A percentile compares a stretch with the other conserved stretches of the same genome.
Evolutionary conservation across 2,329 filamentous ascomycete genomes (phyloP).

Genomic region (Hypoxylon sp.): DNA sequence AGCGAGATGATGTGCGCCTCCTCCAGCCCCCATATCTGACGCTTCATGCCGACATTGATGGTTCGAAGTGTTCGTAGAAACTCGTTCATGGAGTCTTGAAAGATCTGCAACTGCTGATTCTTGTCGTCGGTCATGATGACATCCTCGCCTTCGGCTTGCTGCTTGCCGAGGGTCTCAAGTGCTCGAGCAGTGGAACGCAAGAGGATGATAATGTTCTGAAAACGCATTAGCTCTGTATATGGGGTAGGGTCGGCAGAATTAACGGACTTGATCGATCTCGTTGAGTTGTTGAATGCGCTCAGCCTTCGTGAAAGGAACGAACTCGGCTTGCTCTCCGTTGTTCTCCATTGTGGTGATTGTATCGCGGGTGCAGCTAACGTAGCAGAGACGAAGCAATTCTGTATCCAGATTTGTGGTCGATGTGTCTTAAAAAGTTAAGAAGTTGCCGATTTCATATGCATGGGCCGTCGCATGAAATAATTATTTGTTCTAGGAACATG

Average conservation of each 20-base stretch:
- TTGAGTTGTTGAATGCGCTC: conserved; percentile 86
- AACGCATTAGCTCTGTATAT: conserved; percentile 47
- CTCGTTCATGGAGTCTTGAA: conserved; percentile 70
- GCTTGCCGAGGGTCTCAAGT: conserved; percentile 72
- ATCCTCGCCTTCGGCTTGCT: conserved; percentile 50
- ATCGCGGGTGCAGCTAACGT: background rate
- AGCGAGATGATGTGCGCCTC: conserved; percentile 80
- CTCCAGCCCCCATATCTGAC: conserved; percentile 83
- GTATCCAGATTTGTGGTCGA: background rate
- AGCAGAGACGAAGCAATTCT: background rate
- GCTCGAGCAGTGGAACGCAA: conserved; percentile 72
- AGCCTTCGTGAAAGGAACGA: conserved; percentile 74
- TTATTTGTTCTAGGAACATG: no score
- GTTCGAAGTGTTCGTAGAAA: conserved; percentile 81
- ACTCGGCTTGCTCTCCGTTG: conserved; percentile 48
- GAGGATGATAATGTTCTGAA: conserved; percentile 58
- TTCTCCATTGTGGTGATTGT: conserved; percentile 38
- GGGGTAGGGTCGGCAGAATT: background rate
- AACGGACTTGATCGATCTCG: conserved; percentile 76
- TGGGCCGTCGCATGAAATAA: no score
- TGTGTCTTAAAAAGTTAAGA: no score
- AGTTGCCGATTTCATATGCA: no score
- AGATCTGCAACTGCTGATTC: conserved; percentile 65
- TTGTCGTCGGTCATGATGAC: conserved; percentile 57
- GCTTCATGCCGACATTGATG: conserved; percentile 79